Conservation (phyloP, 192 early-diverging fungal genomes). For the Rhizophagus sp. region DNA sequence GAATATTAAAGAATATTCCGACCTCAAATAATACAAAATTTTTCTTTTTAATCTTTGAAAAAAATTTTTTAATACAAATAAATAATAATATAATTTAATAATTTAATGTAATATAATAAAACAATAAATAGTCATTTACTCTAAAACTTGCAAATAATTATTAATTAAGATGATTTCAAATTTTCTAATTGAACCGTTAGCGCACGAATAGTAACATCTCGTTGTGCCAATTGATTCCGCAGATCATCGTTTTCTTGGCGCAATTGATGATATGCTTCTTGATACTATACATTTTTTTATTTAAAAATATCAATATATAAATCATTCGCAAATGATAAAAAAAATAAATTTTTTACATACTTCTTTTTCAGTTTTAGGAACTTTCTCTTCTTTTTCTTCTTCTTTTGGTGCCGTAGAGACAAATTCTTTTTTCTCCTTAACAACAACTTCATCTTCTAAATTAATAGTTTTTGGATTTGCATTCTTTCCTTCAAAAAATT, state of each 20-base stretch:
- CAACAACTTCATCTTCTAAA: conserved; percentile 71
- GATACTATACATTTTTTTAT: conserved; percentile 45
- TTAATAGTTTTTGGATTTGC: conserved; percentile 77
- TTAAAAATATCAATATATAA: no score
- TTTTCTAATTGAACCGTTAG: conserved; percentile 77
- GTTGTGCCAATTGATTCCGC: conserved; percentile 67
- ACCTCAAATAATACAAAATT: no score
- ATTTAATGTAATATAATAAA: no score
- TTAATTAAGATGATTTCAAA: conserved; percentile 36
- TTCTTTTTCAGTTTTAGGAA: conserved; percentile 39
- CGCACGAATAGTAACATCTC: conserved; percentile 76
- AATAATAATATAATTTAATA: no score
- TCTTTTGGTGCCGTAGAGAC: conserved; percentile 66
- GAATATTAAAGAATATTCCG: no score
- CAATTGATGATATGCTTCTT: conserved; percentile 73
- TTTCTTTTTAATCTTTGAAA: no score
- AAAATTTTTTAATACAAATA: no score
- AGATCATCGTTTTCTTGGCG: conserved; percentile 84
- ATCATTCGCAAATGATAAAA: no score
- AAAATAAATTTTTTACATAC: background rate
- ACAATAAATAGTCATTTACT: no score
- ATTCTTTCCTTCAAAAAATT: conserved; percentile 88
- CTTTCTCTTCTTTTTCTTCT: conserved; percentile 36
- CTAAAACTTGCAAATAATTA: no score
- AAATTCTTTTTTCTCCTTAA: conserved; percentile 73